Base-by-base conservation (phyloP, 2,329 filamentous ascomycete genomes). In the Plectosphaerella cucumerina region DNA sequence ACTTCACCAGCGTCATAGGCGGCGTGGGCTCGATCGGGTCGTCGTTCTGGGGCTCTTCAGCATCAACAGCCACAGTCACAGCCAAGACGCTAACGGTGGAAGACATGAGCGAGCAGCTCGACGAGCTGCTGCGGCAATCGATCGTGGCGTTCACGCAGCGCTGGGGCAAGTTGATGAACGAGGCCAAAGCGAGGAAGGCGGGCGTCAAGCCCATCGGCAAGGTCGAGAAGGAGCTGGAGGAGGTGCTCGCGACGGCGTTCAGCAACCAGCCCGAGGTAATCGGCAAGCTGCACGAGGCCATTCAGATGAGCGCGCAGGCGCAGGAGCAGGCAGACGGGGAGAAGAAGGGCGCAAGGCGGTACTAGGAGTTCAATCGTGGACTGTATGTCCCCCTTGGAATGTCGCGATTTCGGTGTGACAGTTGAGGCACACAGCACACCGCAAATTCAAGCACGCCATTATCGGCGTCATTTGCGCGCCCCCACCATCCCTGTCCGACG, bases 31-130 rank as follows among this genome's bases (percentile, higher is more conserved):
- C 45, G 15, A 37, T 47, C 15, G 45, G 45, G 3, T 42, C 47
- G 4, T 74, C 79, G 33, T 61, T 81, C 41, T 82, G 73, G 73
- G 76, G 66, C 43, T 65, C 20, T 18, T 41, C 68, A 21, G 60
- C 61, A 5, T 21, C 63, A 60, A 33, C 66, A 21, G 12, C 63
- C 11, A 61, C 61, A 31, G 64, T 64, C 10, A 57, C 54, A 44
- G 53, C 49, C 48, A 55, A 50, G 43, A 51, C 37, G 6, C 53
- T 73, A 49, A 74, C 72, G 4, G 70, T 75, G 2, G 74, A 84
- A 52, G 82, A 86, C 58, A 84, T 83, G 59, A 80, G 79, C 55
- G 83, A 86, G 65, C 82, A 85, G 62, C 65, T 86, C 50, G 84
- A 86, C 56, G 82, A 84, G 58, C 65, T 85, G 53, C 66, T 86